Percentiles rank a stretch among this genome's conserved stretches.
These are phyloP conservation scores for Rubia balearica DNA, from an alignment of 305 asterid species.

Conservation along the genomic window DNA sequence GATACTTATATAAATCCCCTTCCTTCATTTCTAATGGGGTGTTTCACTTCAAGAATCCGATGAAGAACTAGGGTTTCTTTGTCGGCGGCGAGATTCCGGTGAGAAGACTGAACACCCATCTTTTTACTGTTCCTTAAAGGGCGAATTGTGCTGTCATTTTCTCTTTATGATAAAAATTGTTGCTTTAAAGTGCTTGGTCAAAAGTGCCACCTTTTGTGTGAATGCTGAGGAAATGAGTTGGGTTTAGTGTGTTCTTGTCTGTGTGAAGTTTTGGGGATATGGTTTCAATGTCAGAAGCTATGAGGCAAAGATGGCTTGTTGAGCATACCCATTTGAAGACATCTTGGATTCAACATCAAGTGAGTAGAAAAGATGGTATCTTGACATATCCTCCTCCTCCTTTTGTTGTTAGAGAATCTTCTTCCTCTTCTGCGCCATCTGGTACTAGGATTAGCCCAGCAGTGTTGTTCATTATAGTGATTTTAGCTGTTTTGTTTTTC, in stretches of 20 bases:
- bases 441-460: conserved; percentile 42
- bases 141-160: conserved; percentile 14
- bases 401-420: conserved; percentile 36
- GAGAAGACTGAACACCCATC: not conserved
- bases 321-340: conserved; percentile 31
- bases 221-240: conserved; percentile 12
- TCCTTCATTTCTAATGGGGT: conserved; percentile 2
- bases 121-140: not conserved
- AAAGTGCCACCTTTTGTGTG: conserved; percentile 12
- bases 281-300: conserved; percentile 22
- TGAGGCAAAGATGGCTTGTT: conserved; percentile 27
- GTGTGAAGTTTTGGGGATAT: conserved; percentile 5
- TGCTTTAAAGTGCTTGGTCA: conserved; percentile 13
- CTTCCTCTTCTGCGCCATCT: conserved; percentile 32
- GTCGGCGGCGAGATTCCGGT: conserved; percentile 35
- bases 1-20: conserved; percentile 14
- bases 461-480: conserved; percentile 35
- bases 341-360: conserved; percentile 31
- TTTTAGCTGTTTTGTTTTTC: conserved; percentile 47
- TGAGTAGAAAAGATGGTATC: conserved; percentile 27
- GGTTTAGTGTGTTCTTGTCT: conserved; percentile 26
- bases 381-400: conserved; percentile 43
- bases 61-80: conserved; percentile 40
- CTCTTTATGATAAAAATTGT: conserved; percentile 13
- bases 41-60: conserved; percentile 41